Percentiles rank a stretch among this genome's conserved stretches.
These are phyloP conservation scores for Kwoniella shivajii DNA, from an alignment of 1,284 basidiomycete genomes.

Conservation along the genomic window DNA sequence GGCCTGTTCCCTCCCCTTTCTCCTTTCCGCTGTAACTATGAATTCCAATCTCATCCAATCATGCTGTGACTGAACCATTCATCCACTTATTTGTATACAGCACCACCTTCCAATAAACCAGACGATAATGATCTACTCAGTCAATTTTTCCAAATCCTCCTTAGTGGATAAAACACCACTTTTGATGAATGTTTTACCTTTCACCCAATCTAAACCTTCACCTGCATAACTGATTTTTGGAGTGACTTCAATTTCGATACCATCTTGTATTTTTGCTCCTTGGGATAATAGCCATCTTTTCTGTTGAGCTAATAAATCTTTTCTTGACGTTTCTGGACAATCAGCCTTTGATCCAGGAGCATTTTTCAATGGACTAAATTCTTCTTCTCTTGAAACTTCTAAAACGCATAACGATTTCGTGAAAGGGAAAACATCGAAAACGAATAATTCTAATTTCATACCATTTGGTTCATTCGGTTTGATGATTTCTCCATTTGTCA, in stretches of 20 bases:
- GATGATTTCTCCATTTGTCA: conserved; percentile 64
- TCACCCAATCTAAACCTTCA: conserved; percentile 79
- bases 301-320: conserved; percentile 90
- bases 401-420: conserved; percentile 80
- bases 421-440: conserved; percentile 98
- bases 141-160: conserved; percentile 15
- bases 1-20: no score
- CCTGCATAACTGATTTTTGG: conserved; percentile 87
- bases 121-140: no score
- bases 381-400: conserved; percentile 84
- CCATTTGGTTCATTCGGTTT: conserved; percentile 93
- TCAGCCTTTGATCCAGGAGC: conserved; percentile 94
- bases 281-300: conserved; percentile 76
- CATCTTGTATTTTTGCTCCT: conserved; percentile 67
- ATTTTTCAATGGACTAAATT: conserved; percentile 98
- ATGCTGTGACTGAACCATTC: no score
- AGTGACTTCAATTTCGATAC: conserved; percentile 83
- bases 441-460: conserved; percentile 98
- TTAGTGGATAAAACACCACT: conserved; percentile 41
- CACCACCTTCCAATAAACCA: no score
- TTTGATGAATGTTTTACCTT: conserved; percentile 74
- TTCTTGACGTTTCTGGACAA: conserved; percentile 83
- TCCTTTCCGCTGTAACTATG: no score
- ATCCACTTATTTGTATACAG: no score
- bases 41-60: no score